Conservation (phyloP, 176 grass and related monocot species). For the Musa itinerans region DNA sequence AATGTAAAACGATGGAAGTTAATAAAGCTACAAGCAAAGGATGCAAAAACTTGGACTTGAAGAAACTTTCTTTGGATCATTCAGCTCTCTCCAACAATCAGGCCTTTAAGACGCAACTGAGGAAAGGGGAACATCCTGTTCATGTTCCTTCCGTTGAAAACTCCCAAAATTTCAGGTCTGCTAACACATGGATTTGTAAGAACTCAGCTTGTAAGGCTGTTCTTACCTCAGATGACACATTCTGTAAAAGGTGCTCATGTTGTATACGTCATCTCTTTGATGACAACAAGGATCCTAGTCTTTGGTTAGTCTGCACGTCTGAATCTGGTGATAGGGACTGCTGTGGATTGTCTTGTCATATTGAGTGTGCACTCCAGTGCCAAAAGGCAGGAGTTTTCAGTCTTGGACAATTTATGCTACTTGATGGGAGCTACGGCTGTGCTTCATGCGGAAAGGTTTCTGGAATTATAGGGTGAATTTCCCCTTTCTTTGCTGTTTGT, state of each 20-base stretch:
- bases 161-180: conserved; percentile 25
- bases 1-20: conserved; percentile 60
- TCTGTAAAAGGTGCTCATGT: conserved; percentile 97
- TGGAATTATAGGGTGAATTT: conserved; percentile 75
- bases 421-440: conserved; percentile 92
- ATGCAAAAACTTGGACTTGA: conserved; percentile 51
- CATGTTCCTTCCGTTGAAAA: conserved; percentile 25
- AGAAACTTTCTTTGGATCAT: conserved; percentile 52
- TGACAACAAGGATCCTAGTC: conserved; percentile 97
- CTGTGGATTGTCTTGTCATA: conserved; percentile 91
- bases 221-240: conserved; percentile 58
- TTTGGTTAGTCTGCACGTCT: conserved; percentile 87
- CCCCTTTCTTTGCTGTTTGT: neutral
- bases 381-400: conserved; percentile 67
- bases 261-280: conserved; percentile 92
- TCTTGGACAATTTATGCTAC: conserved; percentile 55
- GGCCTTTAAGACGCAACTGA: conserved; percentile 30
- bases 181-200: conserved; percentile 75
- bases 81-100: conserved; percentile 31
- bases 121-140: conserved; percentile 26
- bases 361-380: conserved; percentile 71
- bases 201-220: conserved; percentile 95
- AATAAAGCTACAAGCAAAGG: conserved; percentile 41
- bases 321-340: conserved; percentile 69
- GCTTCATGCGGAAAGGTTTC: conserved; percentile 90